These are phyloP conservation scores for Medicago lupulina DNA, from an alignment of 306 rosid species.

Conservation along the genomic window DNA sequence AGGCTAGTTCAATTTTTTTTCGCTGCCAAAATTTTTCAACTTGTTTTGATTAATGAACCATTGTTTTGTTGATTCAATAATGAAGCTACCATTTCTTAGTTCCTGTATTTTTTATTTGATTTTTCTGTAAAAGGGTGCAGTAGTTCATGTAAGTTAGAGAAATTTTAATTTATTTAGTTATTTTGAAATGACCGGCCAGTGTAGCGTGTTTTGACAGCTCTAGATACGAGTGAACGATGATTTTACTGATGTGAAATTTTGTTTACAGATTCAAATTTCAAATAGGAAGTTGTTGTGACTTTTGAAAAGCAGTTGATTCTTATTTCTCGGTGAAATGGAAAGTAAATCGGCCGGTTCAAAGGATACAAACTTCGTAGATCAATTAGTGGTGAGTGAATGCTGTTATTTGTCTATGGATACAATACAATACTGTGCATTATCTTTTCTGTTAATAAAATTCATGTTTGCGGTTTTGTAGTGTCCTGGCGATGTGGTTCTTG, in stretches of 20 bases:
- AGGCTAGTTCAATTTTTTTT: too few relatives aligned
- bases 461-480: constrained; percentile 50
- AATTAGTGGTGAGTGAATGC: constrained; percentile 58
- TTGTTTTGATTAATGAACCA: too few relatives aligned
- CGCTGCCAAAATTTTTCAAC: too few relatives aligned
- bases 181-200: too few relatives aligned
- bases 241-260: neutral
- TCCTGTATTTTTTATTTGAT: neutral
- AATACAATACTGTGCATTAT: neutral
- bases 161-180: too few relatives aligned
- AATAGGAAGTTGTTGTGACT: constrained; percentile 25
- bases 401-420: constrained; percentile 10
- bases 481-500: constrained; percentile 90
- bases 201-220: neutral
- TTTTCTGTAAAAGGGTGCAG: constrained; percentile 6
- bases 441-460: constrained; percentile 7
- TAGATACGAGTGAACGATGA: neutral
- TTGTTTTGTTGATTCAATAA: neutral
- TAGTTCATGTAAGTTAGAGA: neutral
- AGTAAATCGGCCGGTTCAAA: constrained; percentile 45
- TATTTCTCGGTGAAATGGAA: constrained; percentile 46
- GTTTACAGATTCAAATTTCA: constrained; percentile 17
- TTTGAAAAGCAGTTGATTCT: constrained; percentile 2
- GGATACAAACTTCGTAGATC: constrained; percentile 53
- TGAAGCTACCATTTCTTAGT: neutral